A percentile compares a stretch with the other conserved stretches of the same genome.
phyloP scores from a whole-genome alignment of 805 yeast genomes.

The Nadsonia fulvescens region DNA sequence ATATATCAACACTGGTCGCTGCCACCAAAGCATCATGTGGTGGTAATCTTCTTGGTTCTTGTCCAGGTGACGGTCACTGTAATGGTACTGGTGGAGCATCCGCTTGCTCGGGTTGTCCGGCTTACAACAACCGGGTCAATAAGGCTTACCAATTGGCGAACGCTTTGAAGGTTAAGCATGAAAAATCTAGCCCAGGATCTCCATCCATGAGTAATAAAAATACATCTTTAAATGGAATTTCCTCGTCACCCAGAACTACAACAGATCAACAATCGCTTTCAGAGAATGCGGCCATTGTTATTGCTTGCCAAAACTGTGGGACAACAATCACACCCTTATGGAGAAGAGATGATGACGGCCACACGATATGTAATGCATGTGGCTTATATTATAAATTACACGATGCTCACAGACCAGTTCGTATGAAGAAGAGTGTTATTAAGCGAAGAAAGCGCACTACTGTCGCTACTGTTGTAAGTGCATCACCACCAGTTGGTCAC shows the following conservation, averaged over 20 bases:
- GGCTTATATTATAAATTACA: slow-evolving; percentile 59
- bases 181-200: slow-evolving; percentile 3
- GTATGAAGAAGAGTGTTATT: slow-evolving; percentile 53
- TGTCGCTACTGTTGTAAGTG: too few species aligned
- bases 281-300: slow-evolving; percentile 29
- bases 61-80: slow-evolving; percentile 64
- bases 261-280: slow-evolving; percentile 8
- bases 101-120: slow-evolving; percentile 73
- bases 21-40: slow-evolving; percentile 5
- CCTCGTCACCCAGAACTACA: not conserved
- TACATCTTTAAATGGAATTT: too few species aligned
- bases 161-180: slow-evolving; percentile 4
- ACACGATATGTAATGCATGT: slow-evolving; percentile 79
- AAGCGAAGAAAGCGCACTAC: slow-evolving; percentile 65
- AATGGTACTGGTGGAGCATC: slow-evolving; percentile 76
- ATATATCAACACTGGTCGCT: slow-evolving; percentile 1
- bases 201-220: not conserved
- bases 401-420: slow-evolving; percentile 59
- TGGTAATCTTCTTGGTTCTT: slow-evolving; percentile 17
- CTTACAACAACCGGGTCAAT: slow-evolving; percentile 45
- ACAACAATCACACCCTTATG: slow-evolving; percentile 77
- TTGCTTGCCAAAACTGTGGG: slow-evolving; percentile 70
- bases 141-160: slow-evolving; percentile 9
- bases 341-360: slow-evolving; percentile 69
- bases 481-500: too few species aligned